Evolutionary conservation across 306 rosid genomes (phyloP).

Genomic region (Malus fusca): DNA sequence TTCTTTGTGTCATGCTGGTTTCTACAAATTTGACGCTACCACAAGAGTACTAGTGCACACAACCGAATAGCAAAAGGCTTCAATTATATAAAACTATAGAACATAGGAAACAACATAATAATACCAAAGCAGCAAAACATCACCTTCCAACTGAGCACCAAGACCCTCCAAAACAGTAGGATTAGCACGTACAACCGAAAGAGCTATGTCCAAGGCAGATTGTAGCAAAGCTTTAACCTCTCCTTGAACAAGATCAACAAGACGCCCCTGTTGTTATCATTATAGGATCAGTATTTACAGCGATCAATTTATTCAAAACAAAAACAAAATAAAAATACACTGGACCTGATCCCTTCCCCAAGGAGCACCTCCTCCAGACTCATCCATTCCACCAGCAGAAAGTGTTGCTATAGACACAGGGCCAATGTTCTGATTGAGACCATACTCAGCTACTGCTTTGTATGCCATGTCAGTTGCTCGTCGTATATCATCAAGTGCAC

Average conservation of each 20-base stretch:
- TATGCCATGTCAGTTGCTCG: constrained; percentile 99
- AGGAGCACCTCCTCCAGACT: constrained; percentile 66
- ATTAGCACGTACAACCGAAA: constrained; percentile 78
- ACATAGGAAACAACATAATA: background rate
- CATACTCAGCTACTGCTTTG: constrained; percentile 98
- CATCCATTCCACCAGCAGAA: constrained; percentile 80
- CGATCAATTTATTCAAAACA: constrained; percentile 2
- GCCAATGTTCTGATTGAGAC: constrained; percentile 82
- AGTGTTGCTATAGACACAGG: constrained; percentile 85
- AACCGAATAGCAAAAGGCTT: background rate
- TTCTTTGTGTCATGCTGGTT: background rate
- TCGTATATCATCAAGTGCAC: constrained; percentile 93
- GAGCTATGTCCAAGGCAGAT: constrained; percentile 86
- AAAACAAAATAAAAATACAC: constrained; percentile 3
- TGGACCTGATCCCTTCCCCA: constrained; percentile 98
- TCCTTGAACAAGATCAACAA: constrained; percentile 86
- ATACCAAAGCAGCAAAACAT: background rate
- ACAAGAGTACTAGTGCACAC: background rate
- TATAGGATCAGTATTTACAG: constrained; percentile 30
- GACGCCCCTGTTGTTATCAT: constrained; percentile 64
- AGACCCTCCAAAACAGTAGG: constrained; percentile 91
- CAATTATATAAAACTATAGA: background rate
- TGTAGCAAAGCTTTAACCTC: constrained; percentile 85
- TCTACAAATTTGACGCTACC: background rate
- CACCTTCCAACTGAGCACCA: constrained; percentile 89